Conservation (phyloP, 371 early-diverging fungal genomes). For the Mucor circinelloides region DNA sequence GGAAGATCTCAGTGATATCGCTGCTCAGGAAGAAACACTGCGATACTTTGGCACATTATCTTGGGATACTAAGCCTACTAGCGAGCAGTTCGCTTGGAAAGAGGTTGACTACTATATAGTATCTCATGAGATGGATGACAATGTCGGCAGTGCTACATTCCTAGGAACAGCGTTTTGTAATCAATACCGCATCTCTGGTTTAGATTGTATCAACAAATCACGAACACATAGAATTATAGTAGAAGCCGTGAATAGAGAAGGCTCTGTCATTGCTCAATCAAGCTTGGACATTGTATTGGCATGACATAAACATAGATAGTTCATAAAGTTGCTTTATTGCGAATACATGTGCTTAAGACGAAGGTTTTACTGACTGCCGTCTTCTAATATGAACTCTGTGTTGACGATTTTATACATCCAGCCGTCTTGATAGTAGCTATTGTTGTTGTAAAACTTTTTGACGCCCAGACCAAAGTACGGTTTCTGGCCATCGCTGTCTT, state of each 20-base stretch:
- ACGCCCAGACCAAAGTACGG: neutral
- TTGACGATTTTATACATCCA: neutral
- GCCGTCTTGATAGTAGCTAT: neutral
- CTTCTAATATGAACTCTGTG: neutral
- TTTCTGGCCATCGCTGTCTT: neutral
- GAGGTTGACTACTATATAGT: slow-evolving; percentile 8
- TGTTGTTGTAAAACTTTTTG: neutral
- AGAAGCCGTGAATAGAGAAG: slow-evolving; percentile 21
- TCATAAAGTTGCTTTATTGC: neutral
- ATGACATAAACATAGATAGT: neutral
- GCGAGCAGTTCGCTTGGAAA: neutral
- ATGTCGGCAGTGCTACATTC: slow-evolving; percentile 4
- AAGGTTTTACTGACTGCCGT: neutral
- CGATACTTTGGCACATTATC: slow-evolving; percentile 15
- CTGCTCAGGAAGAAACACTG: slow-evolving; percentile 2
- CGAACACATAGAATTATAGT: slow-evolving; percentile 3
- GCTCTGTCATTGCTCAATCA: slow-evolving; percentile 2
- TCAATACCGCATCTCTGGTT: slow-evolving; percentile 27
- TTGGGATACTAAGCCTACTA: neutral
- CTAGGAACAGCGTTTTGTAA: slow-evolving; percentile 29
- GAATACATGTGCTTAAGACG: too few relatives aligned
- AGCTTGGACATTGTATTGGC: neutral
- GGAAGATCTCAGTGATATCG: neutral
- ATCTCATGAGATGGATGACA: neutral
- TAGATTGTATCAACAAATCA: neutral